A percentile compares a stretch with the other conserved stretches of the same genome.
Evolutionary conservation across 176 grass and related monocot species (phyloP).

Genomic region (Carex littledalei): DNA sequence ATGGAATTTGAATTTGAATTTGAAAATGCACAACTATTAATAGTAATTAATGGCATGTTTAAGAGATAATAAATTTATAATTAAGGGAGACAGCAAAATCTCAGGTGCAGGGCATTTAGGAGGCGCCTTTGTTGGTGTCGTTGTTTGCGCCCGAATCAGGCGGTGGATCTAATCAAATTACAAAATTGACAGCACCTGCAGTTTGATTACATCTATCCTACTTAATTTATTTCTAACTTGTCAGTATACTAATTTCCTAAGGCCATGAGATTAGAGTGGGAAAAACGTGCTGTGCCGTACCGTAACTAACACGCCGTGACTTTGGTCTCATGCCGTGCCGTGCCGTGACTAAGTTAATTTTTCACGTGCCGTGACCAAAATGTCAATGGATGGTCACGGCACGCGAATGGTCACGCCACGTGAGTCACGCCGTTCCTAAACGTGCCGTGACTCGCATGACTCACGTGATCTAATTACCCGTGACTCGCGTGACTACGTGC

Average conservation of each 20-base stretch:
- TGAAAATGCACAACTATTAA: neutral
- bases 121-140: conserved; percentile 52
- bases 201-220: neutral
- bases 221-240: neutral
- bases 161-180: conserved; percentile 11
- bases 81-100: conserved; percentile 33
- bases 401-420: no score
- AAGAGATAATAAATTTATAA: neutral
- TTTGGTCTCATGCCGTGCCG: no score
- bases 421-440: no score
- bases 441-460: no score
- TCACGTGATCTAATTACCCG: no score
- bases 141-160: conserved; percentile 54
- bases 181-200: neutral
- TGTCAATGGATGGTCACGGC: no score
- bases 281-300: no score
- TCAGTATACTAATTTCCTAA: neutral
- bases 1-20: neutral
- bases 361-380: no score
- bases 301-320: no score
- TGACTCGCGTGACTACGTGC: no score
- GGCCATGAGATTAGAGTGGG: no score
- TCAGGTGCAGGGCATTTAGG: conserved; percentile 68
- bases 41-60: neutral
- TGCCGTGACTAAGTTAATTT: no score